Evolutionary conservation across 1,284 basidiomycete species (phyloP).

Genomic region (Trichosporon sp.): DNA sequence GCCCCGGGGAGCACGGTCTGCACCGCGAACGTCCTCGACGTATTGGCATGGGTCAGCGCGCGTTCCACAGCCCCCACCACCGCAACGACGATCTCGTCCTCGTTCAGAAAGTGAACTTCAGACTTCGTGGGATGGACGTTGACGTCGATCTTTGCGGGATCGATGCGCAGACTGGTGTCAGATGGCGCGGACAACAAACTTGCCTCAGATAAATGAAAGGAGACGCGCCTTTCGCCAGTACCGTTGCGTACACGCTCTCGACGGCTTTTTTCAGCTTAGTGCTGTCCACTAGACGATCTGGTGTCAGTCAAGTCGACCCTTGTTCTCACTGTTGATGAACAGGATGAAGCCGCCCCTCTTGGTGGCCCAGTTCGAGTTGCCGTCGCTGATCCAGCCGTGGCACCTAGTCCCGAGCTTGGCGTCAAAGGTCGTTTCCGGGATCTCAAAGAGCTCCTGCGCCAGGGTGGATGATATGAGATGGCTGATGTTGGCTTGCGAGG

Average conservation of each 20-base stretch:
- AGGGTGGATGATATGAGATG: slow-evolving; percentile 79
- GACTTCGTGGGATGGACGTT: slow-evolving; percentile 98
- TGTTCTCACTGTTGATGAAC: slow-evolving; percentile 92
- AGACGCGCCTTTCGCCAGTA: slow-evolving; percentile 87
- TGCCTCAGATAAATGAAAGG: slow-evolving; percentile 93
- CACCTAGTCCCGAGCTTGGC: slow-evolving; percentile 62
- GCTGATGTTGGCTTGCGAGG: slow-evolving; percentile 72
- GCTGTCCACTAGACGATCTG: slow-evolving; percentile 93
- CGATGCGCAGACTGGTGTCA: slow-evolving; percentile 69
- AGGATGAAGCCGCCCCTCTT: slow-evolving; percentile 73
- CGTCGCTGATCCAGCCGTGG: slow-evolving; percentile 78
- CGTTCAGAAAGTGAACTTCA: slow-evolving; percentile 92
- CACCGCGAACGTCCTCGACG: slow-evolving; percentile 73
- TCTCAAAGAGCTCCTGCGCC: slow-evolving; percentile 75
- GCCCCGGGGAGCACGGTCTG: slow-evolving; percentile 61
- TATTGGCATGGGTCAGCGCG: slow-evolving; percentile 68
- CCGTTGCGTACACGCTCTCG: slow-evolving; percentile 79
- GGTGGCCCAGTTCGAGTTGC: slow-evolving; percentile 81
- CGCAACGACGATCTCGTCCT: slow-evolving; percentile 81
- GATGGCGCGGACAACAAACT: slow-evolving; percentile 16
- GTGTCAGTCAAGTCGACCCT: not conserved
- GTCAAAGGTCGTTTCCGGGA: slow-evolving; percentile 54
- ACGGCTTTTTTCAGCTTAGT: slow-evolving; percentile 81
- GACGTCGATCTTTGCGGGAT: slow-evolving; percentile 87
- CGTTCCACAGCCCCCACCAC: slow-evolving; percentile 75